These are phyloP conservation scores for Colletotrichum sp. DNA, from an alignment of 2,329 filamentous ascomycete genomes.

Conservation along the genomic window DNA sequence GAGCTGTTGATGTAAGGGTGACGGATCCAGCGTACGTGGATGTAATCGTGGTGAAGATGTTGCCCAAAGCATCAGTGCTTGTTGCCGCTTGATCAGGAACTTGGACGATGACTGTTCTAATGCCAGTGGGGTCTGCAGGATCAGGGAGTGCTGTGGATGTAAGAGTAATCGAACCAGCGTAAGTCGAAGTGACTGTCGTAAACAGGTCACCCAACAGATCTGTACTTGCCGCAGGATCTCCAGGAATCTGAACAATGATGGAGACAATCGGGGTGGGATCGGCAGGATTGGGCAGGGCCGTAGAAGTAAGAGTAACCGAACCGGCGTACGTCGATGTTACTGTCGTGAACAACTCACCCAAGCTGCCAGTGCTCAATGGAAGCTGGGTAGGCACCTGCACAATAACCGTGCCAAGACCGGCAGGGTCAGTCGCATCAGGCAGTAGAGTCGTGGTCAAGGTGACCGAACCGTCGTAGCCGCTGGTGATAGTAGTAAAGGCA, in stretches of 20 bases:
- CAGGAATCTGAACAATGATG: background rate
- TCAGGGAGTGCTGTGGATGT: background rate
- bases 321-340: background rate
- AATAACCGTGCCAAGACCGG: background rate
- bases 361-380: background rate
- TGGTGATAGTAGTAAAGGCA: background rate
- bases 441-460: background rate
- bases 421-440: background rate
- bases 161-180: background rate
- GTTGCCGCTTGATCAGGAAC: background rate
- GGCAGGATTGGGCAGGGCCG: background rate
- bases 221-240: background rate
- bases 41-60: background rate
- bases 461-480: background rate
- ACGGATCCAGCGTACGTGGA: background rate
- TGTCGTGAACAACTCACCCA: background rate
- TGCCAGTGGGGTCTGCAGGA: background rate
- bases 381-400: background rate
- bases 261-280: background rate
- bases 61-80: background rate
- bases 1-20: background rate
- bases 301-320: background rate
- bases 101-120: background rate
- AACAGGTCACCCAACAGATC: background rate
- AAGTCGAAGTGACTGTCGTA: background rate